phyloP scores from a whole-genome alignment of 2,329 filamentous ascomycete species.

The Coleophoma eucalyptorum region DNA sequence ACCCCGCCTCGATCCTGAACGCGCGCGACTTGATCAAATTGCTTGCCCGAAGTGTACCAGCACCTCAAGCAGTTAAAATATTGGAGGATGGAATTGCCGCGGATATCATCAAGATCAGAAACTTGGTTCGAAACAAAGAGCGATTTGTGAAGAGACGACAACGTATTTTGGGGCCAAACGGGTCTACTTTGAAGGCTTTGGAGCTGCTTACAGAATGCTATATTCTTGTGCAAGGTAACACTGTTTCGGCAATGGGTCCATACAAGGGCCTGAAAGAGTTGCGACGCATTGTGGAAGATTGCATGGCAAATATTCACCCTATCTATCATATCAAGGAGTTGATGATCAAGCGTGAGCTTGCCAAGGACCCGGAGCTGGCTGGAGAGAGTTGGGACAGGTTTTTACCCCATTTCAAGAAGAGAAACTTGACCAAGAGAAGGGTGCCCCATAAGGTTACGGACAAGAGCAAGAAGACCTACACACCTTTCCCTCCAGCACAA shows the following conservation, averaged over 20 bases:
- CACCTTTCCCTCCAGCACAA: slow-evolving; percentile 91
- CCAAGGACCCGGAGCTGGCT: slow-evolving; percentile 81
- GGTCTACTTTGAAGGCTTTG: slow-evolving; percentile 88
- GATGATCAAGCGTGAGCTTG: slow-evolving; percentile 90
- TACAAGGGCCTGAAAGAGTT: slow-evolving; percentile 94
- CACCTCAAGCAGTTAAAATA: slow-evolving; percentile 90
- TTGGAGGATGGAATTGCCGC: slow-evolving; percentile 87
- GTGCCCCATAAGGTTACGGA: slow-evolving; percentile 84
- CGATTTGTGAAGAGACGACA: slow-evolving; percentile 93
- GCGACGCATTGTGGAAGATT: slow-evolving; percentile 84
- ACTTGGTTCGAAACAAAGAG: slow-evolving; percentile 87
- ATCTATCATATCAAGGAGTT: slow-evolving; percentile 93
- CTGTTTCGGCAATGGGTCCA: slow-evolving; percentile 85
- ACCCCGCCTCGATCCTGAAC: slow-evolving; percentile 90
- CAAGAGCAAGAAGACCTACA: slow-evolving; percentile 92
- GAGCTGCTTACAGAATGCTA: slow-evolving; percentile 90
- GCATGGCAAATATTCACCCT: slow-evolving; percentile 90
- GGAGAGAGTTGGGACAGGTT: slow-evolving; percentile 95
- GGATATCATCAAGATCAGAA: slow-evolving; percentile 95
- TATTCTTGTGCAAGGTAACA: slow-evolving; percentile 94
- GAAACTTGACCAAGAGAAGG: slow-evolving; percentile 78
- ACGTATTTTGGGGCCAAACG: slow-evolving; percentile 85
- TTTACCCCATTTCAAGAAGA: slow-evolving; percentile 95
- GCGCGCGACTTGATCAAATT: slow-evolving; percentile 93
- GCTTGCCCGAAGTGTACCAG: slow-evolving; percentile 84